A percentile compares a stretch with the other conserved stretches of the same genome.
Conservation (phyloP, 1,284 basidiomycete genomes). For the Meira nashicola region DNA sequence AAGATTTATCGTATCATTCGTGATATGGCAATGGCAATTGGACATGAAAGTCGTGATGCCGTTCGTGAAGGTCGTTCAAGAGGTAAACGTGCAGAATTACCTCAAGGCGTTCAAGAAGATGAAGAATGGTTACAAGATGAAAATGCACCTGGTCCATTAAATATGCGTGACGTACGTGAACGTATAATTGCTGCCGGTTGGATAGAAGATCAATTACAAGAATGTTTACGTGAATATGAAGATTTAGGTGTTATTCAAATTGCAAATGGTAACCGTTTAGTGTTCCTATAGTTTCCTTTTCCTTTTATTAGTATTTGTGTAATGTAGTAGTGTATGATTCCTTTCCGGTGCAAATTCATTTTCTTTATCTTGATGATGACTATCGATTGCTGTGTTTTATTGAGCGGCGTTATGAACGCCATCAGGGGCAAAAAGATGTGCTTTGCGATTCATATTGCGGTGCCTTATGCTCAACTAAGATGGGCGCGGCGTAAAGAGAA, state of each 20-base stretch:
- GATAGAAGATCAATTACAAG: constrained; percentile 36
- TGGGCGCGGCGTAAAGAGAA: too few species aligned
- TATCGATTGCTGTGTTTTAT: too few species aligned
- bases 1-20: constrained; percentile 50
- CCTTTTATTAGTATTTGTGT: background rate
- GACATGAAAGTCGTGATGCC: constrained; percentile 7
- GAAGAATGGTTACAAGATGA: constrained; percentile 9
- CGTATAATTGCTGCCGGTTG: constrained; percentile 34
- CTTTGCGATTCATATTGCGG: too few species aligned
- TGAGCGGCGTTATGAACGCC: too few species aligned
- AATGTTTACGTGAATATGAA: constrained; percentile 32
- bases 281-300: constrained; percentile 22
- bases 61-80: background rate
- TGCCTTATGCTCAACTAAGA: too few species aligned
- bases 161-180: constrained; percentile 28
- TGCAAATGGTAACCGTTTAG: constrained; percentile 21
- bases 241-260: constrained; percentile 30
- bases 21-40: constrained; percentile 29
- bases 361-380: background rate
- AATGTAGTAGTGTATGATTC: background rate
- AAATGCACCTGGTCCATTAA: constrained; percentile 19
- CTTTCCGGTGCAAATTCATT: background rate
- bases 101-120: constrained; percentile 1
- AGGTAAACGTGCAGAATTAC: background rate
- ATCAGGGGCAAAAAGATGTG: too few species aligned